Percentiles rank a stretch among this genome's conserved stretches.
These are phyloP conservation scores for Russula earlei DNA, from an alignment of 768 basidiomycete genomes.

Conservation along the genomic window DNA sequence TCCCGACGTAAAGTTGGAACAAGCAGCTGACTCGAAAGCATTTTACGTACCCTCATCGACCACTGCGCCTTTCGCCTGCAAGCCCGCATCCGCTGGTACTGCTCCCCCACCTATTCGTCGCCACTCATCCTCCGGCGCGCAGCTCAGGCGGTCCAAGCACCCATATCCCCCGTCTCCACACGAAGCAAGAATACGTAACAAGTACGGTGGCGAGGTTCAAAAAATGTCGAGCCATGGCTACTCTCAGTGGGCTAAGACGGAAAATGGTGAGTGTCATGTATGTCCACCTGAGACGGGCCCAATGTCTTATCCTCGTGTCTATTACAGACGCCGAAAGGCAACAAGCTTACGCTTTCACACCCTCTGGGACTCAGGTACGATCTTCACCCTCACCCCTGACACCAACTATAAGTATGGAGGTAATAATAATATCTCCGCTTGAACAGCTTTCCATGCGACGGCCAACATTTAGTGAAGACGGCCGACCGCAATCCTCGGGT, in stretches of 20 bases:
- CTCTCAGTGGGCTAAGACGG: constrained; percentile 17
- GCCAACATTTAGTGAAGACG: constrained; percentile 21
- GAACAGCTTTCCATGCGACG: constrained; percentile 19
- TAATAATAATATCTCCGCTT: constrained; percentile 26
- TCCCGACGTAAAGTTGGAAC: constrained; percentile 13
- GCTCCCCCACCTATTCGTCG: constrained; percentile 12
- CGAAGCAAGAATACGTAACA: constrained; percentile 14
- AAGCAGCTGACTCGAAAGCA: constrained; percentile 14
- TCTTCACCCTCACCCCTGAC: neutral
- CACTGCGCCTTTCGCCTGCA: constrained; percentile 15
- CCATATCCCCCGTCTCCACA: constrained; percentile 13
- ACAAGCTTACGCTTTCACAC: constrained; percentile 15
- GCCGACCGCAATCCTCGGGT: constrained; percentile 28
- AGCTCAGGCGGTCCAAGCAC: constrained; percentile 19
- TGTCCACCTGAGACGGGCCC: neutral
- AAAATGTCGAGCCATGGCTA: constrained; percentile 18
- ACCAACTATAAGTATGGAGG: constrained; percentile 1
- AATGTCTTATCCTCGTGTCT: neutral
- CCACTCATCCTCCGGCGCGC: constrained; percentile 5
- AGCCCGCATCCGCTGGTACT: constrained; percentile 7
- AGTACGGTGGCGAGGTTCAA: constrained; percentile 5
- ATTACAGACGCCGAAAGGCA: constrained; percentile 13
- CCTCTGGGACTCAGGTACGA: constrained; percentile 22
- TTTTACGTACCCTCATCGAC: constrained; percentile 43
- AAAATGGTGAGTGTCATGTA: constrained; percentile 9